These are phyloP conservation scores for Aspergillus carlsbadensis DNA, from an alignment of 495 filamentous ascomycete genomes.

Conservation along the genomic window DNA sequence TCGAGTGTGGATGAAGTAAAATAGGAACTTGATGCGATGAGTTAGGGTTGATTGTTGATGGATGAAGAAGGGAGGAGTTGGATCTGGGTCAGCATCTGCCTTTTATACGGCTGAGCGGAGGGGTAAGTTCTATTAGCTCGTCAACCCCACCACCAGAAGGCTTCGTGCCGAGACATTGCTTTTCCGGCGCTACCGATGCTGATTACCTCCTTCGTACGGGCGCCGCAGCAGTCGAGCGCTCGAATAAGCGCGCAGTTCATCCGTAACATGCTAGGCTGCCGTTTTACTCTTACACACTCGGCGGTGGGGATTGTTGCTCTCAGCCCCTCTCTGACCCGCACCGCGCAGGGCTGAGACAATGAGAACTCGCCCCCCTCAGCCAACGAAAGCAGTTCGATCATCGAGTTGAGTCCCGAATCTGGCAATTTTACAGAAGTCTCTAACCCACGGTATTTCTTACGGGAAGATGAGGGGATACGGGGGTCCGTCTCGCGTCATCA, in stretches of 20 bases:
- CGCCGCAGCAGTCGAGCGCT: not conserved
- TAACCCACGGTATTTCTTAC: not conserved
- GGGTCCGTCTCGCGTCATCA: slow-evolving; percentile 1
- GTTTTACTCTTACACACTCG: slow-evolving; percentile 1
- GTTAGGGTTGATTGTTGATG: not conserved
- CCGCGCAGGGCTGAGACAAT: slow-evolving; percentile 12
- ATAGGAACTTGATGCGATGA: not conserved
- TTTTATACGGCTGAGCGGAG: slow-evolving; percentile 16
- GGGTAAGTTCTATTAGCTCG: slow-evolving; percentile 19
- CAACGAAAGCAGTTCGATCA: not conserved
- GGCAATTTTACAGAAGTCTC: not conserved
- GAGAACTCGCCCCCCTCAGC: slow-evolving; percentile 3
- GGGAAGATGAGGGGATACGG: not conserved
- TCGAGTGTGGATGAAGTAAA: not conserved
- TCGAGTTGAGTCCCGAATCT: not conserved
- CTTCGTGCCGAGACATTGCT: too few relatives aligned
- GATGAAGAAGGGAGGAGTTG: slow-evolving; percentile 24
- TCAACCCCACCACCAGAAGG: slow-evolving; percentile 23
- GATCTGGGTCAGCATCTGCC: slow-evolving; percentile 14
- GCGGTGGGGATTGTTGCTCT: slow-evolving; percentile 8
- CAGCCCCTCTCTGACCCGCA: not conserved
- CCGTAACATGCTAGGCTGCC: slow-evolving; percentile 3
- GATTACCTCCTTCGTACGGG: slow-evolving; percentile 12
- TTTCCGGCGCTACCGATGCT: not conserved
- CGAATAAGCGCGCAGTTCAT: not conserved